Percentiles rank a stretch among this genome's conserved stretches.
phyloP scores from a whole-genome alignment of 139 green algal genomes.

The Chlamydomonas eustigma region DNA sequence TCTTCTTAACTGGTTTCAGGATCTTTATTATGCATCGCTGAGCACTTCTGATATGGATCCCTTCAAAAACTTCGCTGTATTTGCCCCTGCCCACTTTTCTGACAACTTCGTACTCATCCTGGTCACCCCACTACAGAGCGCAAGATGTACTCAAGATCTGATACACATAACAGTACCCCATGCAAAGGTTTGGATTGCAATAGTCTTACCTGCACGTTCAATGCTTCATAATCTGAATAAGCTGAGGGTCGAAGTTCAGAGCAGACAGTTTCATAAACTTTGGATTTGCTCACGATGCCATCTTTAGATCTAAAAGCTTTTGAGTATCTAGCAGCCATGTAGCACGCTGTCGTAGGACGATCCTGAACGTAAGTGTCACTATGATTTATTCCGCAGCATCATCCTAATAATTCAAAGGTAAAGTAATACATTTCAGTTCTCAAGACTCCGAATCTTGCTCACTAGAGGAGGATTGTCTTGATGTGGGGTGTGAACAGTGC shows the following conservation, averaged over 20 bases:
- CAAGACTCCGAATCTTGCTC: too few species aligned
- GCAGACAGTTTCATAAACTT: constrained; percentile 1
- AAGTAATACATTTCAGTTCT: too few species aligned
- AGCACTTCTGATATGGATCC: constrained; percentile 61
- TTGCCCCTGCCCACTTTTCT: constrained; percentile 95
- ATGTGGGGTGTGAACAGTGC: too few species aligned
- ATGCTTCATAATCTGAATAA: constrained; percentile 10
- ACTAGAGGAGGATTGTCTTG: too few species aligned
- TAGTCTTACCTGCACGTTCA: neutral
- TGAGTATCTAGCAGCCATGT: constrained; percentile 96
- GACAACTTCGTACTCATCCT: constrained; percentile 97
- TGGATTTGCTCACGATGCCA: neutral
- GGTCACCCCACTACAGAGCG: constrained; percentile 29
- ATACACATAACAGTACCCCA: neutral
- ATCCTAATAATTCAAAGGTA: too few species aligned
- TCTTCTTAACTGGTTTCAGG: constrained; percentile 27
- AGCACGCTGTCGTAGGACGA: too few species aligned
- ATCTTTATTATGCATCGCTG: constrained; percentile 92
- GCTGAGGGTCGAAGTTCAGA: neutral
- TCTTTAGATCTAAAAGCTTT: constrained; percentile 63
- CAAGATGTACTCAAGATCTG: neutral
- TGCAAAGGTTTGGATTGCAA: neutral
- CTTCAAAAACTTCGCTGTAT: constrained; percentile 99
- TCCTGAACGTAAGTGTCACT: too few species aligned
- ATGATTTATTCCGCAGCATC: too few species aligned